These are phyloP conservation scores for Anthracocystis walkeri DNA, from an alignment of 1,284 basidiomycete genomes.

Conservation along the genomic window DNA sequence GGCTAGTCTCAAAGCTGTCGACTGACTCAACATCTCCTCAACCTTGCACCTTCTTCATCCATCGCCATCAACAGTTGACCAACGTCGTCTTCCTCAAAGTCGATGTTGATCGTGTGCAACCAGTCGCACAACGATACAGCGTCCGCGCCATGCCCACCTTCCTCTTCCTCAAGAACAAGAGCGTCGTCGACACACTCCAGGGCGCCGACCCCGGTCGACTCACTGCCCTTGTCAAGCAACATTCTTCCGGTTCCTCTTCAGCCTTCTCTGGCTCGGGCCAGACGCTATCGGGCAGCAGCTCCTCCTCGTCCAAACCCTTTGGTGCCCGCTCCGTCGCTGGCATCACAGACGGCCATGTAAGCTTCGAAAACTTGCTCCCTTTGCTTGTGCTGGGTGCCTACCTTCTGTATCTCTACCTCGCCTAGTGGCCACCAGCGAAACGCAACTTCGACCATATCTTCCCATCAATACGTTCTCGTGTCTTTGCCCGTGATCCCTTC, in stretches of 20 bases:
- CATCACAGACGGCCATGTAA: conserved; percentile 51
- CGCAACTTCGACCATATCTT: conserved; percentile 12
- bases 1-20: background rate
- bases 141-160: conserved; percentile 73
- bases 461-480: conserved; percentile 12
- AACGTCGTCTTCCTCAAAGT: conserved; percentile 68
- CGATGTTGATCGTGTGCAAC: conserved; percentile 71
- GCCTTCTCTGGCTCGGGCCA: conserved; percentile 53
- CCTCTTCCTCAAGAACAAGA: conserved; percentile 71
- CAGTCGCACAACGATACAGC: conserved; percentile 70
- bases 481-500: conserved; percentile 11
- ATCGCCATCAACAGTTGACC: conserved; percentile 17
- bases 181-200: conserved; percentile 64
- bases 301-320: conserved; percentile 32
- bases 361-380: conserved; percentile 54
- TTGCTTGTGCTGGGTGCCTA: conserved; percentile 50
- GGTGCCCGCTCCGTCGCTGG: conserved; percentile 29
- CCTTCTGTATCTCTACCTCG: conserved; percentile 48
- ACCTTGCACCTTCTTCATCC: conserved; percentile 10
- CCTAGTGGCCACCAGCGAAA: conserved; percentile 18
- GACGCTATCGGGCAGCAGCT: conserved; percentile 44
- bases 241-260: conserved; percentile 52
- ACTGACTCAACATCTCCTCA: background rate
- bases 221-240: conserved; percentile 55
- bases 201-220: conserved; percentile 61